A percentile compares a stretch with the other conserved stretches of the same genome.
phyloP scores from a whole-genome alignment of 768 basidiomycete genomes.

The Pluteus cervinus region DNA sequence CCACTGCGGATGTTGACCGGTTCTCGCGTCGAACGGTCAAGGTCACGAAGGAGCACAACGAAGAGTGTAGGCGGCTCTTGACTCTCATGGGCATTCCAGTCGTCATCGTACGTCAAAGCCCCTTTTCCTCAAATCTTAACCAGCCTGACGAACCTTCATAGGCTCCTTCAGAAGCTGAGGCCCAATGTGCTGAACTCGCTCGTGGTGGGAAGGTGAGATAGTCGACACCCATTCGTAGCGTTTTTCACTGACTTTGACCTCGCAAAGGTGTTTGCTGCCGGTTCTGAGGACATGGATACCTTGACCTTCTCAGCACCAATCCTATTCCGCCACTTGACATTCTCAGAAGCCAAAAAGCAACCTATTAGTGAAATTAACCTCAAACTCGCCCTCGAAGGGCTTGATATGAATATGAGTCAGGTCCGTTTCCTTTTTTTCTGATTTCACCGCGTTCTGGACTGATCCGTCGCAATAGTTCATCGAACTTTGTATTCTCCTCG shows the following conservation, averaged over 20 bases:
- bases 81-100: conserved; percentile 96
- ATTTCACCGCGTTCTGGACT: background rate
- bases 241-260: background rate
- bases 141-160: conserved; percentile 21
- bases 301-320: conserved; percentile 92
- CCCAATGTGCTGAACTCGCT: conserved; percentile 98
- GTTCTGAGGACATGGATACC: conserved; percentile 99
- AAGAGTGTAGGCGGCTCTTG: conserved; percentile 85
- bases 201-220: conserved; percentile 77
- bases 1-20: conserved; percentile 87
- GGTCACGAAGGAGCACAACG: conserved; percentile 94
- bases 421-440: conserved; percentile 30
- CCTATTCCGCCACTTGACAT: conserved; percentile 91
- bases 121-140: background rate
- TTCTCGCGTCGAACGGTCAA: conserved; percentile 88
- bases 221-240: background rate
- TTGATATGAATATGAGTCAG: conserved; percentile 89
- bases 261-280: conserved; percentile 86
- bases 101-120: conserved; percentile 58
- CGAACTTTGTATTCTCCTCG: conserved; percentile 92
- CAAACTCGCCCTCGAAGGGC: conserved; percentile 74
- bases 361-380: conserved; percentile 93
- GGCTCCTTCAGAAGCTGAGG: conserved; percentile 99
- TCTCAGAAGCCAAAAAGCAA: conserved; percentile 95
- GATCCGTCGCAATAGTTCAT: conserved; percentile 66